A percentile compares a stretch with the other conserved stretches of the same genome.
These are phyloP conservation scores for Phytopythium helicoides DNA, from an alignment of 352 stramenopile species.

Conservation along the genomic window DNA sequence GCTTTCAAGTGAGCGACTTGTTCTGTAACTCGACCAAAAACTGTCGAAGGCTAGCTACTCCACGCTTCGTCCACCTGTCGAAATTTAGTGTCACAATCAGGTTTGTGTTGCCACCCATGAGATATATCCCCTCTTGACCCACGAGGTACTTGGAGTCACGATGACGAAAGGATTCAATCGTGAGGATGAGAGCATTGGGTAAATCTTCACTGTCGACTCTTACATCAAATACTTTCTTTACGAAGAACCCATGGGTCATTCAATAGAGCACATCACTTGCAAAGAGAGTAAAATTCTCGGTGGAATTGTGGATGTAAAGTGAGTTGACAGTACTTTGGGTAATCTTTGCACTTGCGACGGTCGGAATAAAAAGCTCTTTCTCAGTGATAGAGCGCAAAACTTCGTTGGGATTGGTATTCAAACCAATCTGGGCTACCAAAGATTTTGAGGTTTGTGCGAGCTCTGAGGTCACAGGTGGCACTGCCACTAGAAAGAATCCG, in stretches of 20 bases:
- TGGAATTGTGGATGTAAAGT: constrained; percentile 32
- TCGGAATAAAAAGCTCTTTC: constrained; percentile 14
- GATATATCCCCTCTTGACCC: constrained; percentile 19
- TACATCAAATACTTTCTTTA: constrained; percentile 40
- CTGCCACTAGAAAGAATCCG: constrained; percentile 8
- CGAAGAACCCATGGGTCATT: constrained; percentile 41
- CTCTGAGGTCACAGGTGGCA: constrained; percentile 15
- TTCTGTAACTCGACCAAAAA: constrained; percentile 59
- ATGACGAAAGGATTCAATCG: constrained; percentile 53
- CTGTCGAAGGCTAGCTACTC: constrained; percentile 52
- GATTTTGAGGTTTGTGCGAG: constrained; percentile 14
- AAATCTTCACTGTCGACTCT: constrained; percentile 21
- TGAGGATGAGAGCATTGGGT: constrained; percentile 51
- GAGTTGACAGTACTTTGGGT: constrained; percentile 6
- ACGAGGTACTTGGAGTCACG: constrained; percentile 53
- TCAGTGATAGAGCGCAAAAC: constrained; percentile 21
- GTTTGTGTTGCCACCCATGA: constrained; percentile 25
- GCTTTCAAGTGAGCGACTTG: constrained; percentile 55
- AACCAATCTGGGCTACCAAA: constrained; percentile 26
- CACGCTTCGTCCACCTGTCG: constrained; percentile 42
- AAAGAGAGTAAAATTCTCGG: constrained; percentile 43
- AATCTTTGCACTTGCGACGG: constrained; percentile 13
- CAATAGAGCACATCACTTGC: constrained; percentile 34
- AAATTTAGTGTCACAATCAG: constrained; percentile 48
- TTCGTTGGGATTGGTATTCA: constrained; percentile 46